Percentiles rank a stretch among this genome's conserved stretches.
phyloP scores from a whole-genome alignment of 2,329 filamentous ascomycete species.

The Rhinocladiella similis region DNA sequence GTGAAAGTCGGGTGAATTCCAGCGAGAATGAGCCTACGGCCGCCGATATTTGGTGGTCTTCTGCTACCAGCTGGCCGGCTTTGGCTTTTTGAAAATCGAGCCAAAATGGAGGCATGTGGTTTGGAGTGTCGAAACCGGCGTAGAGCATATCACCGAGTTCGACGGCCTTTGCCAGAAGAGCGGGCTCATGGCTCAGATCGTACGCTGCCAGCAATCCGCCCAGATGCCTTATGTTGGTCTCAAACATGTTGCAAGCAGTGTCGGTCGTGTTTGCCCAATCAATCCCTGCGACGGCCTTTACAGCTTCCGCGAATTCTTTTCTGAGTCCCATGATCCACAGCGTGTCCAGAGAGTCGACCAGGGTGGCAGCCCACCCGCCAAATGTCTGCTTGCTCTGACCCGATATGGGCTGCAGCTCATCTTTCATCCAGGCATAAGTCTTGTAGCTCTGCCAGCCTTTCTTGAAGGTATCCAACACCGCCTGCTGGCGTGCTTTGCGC shows the following conservation, averaged over 20 bases:
- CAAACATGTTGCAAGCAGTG: conserved; percentile 70
- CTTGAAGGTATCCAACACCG: conserved; percentile 51
- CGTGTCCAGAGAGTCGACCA: conserved; percentile 63
- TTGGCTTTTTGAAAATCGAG: conserved; percentile 33
- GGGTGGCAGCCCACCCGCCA: conserved; percentile 61
- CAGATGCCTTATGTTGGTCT: conserved; percentile 86
- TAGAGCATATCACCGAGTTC: conserved; percentile 57
- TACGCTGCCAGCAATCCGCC: conserved; percentile 74
- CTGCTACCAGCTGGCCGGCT: conserved; percentile 1
- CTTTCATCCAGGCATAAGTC: conserved; percentile 61
- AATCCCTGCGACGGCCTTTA: conserved; percentile 51
- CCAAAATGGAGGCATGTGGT: conserved; percentile 29
- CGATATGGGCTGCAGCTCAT: conserved; percentile 61
- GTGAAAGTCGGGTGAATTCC: conserved; percentile 57
- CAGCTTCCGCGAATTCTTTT: conserved; percentile 58
- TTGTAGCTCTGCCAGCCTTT: conserved; percentile 62
- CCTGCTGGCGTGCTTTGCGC: conserved; percentile 36
- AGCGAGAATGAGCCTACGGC: conserved; percentile 40
- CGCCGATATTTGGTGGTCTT: conserved; percentile 26
- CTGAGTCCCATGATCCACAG: conserved; percentile 63
- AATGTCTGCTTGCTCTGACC: conserved; percentile 56
- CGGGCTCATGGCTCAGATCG: conserved; percentile 51
- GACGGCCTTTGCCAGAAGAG: conserved; percentile 52
- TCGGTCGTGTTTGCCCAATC: conserved; percentile 50
- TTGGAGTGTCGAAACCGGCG: conserved; percentile 39